A percentile compares a stretch with the other conserved stretches of the same genome.
These are phyloP conservation scores for Diutina catenulata DNA, from an alignment of 1,139 yeast genomes.

Conservation along the genomic window DNA sequence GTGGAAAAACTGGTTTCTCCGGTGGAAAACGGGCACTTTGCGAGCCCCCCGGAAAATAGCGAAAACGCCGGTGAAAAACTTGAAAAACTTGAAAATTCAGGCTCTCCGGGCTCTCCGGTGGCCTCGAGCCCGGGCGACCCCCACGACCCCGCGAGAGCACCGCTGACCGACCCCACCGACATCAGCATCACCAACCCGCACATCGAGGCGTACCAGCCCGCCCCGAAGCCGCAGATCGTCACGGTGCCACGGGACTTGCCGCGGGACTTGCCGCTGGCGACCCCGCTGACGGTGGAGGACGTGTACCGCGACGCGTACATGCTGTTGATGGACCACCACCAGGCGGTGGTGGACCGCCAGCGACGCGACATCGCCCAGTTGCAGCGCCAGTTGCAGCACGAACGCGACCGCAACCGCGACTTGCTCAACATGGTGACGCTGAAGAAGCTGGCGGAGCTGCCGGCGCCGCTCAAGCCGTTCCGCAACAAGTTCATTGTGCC, in stretches of 20 bases:
- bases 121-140: neutral
- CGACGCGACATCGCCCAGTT: neutral
- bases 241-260: neutral
- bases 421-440: neutral
- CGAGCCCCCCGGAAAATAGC: neutral
- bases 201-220: neutral
- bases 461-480: neutral
- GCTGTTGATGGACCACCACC: conserved; percentile 1
- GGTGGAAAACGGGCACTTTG: too few relatives aligned
- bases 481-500: conserved; percentile 3
- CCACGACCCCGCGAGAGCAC: neutral
- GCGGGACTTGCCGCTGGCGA: neutral
- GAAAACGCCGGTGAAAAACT: neutral
- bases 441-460: neutral
- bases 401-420: neutral
- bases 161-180: neutral
- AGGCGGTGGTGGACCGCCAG: neutral
- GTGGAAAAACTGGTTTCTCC: neutral
- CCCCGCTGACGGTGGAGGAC: neutral
- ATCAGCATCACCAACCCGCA: neutral
- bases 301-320: conserved; percentile 4
- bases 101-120: neutral
- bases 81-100: neutral
- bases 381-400: neutral
- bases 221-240: neutral